A percentile compares a stretch with the other conserved stretches of the same genome.
phyloP scores from a whole-genome alignment of 176 grass and related monocot genomes.

The Cocos nucifera region DNA sequence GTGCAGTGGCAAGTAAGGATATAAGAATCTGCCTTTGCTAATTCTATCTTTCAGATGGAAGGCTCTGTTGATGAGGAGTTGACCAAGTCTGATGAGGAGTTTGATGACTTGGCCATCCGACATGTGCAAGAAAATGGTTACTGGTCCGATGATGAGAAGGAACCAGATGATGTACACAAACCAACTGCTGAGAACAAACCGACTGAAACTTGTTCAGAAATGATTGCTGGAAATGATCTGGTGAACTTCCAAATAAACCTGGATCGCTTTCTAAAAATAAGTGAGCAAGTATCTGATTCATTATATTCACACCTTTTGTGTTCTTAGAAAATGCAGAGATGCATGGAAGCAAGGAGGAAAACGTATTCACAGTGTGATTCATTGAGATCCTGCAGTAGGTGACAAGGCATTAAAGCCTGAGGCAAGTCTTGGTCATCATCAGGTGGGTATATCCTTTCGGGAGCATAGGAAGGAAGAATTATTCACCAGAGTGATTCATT shows the following conservation, averaged over 20 bases:
- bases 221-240: neutral
- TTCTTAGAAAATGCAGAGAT: neutral
- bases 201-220: neutral
- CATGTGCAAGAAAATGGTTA: neutral
- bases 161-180: neutral
- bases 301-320: neutral
- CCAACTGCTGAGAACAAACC: conserved; percentile 1
- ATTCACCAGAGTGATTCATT: too few species aligned
- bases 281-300: neutral
- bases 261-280: neutral
- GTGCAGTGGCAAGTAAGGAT: too few species aligned
- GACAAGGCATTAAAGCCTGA: neutral
- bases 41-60: neutral
- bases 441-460: too few species aligned
- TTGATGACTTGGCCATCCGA: neutral
- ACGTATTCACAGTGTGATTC: neutral
- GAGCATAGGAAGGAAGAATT: neutral
- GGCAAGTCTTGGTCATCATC: neutral
- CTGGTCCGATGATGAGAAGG: neutral
- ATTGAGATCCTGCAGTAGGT: neutral
- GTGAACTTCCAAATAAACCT: neutral
- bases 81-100: neutral
- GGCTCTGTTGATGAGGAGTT: conserved; percentile 1
- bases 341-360: neutral
- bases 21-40: too few species aligned